These are phyloP conservation scores for Cystofilobasidium ferigula DNA, from an alignment of 768 basidiomycete species.

Conservation along the genomic window DNA sequence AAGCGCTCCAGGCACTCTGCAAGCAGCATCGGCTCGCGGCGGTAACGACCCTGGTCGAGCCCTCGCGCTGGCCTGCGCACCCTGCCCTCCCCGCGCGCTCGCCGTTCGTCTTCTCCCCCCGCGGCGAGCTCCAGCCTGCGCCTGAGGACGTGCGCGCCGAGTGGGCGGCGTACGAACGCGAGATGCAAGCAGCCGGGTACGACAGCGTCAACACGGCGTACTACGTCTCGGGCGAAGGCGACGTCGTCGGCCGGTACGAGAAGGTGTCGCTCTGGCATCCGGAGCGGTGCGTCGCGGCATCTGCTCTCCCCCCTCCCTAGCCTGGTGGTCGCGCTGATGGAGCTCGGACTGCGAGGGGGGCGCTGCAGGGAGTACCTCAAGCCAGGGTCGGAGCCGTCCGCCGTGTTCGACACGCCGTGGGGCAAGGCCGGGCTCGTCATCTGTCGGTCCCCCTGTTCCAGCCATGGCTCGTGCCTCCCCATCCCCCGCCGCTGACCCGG, in stretches of 20 bases:
- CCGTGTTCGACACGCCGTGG: slow-evolving; percentile 20
- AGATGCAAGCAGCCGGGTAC: not conserved
- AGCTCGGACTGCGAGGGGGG: too few relatives aligned
- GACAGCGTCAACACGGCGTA: slow-evolving; percentile 7
- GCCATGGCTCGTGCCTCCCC: too few relatives aligned
- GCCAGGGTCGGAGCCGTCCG: not conserved
- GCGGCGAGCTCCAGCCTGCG: not conserved
- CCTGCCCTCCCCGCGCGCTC: not conserved
- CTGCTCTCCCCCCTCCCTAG: too few relatives aligned
- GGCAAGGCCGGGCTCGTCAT: slow-evolving; percentile 14
- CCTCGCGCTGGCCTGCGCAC: not conserved
- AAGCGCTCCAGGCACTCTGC: not conserved
- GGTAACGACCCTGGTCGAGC: slow-evolving; percentile 13
- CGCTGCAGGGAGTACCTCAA: slow-evolving; percentile 9
- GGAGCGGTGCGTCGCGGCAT: not conserved
- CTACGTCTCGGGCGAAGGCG: slow-evolving; percentile 5
- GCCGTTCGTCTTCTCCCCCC: not conserved
- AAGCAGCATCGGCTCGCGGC: not conserved
- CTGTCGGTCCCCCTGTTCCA: not conserved
- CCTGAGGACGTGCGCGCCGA: not conserved
- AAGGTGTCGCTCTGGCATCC: slow-evolving; percentile 17
- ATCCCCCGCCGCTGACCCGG: too few relatives aligned
- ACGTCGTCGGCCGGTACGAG: not conserved
- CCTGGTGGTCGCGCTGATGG: too few relatives aligned
- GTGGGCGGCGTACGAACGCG: not conserved